Evolutionary conservation across 2,329 filamentous ascomycete genomes (phyloP), one percentile per base, ranked within the genome.

Genomic region (Penicillium nordicum): DNA sequence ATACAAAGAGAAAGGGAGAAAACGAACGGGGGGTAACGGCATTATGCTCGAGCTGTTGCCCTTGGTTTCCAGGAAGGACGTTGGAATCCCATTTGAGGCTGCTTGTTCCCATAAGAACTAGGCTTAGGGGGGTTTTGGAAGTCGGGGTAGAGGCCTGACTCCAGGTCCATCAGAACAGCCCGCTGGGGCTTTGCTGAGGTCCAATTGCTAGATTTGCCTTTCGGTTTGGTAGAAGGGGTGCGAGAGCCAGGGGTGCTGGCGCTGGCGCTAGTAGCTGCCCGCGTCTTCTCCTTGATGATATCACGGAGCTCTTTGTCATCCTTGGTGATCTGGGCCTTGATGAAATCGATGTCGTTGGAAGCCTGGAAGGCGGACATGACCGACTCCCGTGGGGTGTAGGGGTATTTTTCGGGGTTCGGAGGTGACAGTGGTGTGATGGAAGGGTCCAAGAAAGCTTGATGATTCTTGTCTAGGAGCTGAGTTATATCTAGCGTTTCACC

Each of bases 401-500:
- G 48, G 61, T 90, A 89, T 21, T 75, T 69, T 5, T 89, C 80
- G 0, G 88, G 78, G 0, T 80, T 72, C 0, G 89, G 89, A 7
- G 84, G 71, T 14, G 83, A 78, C 0, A 49, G 66, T 0, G 90
- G 86, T 1, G 81, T 71, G 49, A 88, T 83, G 1, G 72, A 69
- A 0, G 86, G 83, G 63, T 96, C 88, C 0, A 97, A 81, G 32
- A 74, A 80, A 0, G 93, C 91, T 21, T 80, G 71, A 0, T 81
- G 64, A 5, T 90, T 89, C 71, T 90, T 94, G 0, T 82, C 82
- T 2, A 99, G 83, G 1, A 99, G 82, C n/a, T 86, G 74, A 3
- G 75, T 70, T 53, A 99, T 96, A 69, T 96, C 92, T 9, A 99
- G 74, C 58, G 86, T 92, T 75, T 97, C 92, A 36, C 95, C 94